Evolutionary conservation across 2,329 filamentous ascomycete genomes (phyloP).

Genomic region (Scedosporium aurantiacum): DNA sequence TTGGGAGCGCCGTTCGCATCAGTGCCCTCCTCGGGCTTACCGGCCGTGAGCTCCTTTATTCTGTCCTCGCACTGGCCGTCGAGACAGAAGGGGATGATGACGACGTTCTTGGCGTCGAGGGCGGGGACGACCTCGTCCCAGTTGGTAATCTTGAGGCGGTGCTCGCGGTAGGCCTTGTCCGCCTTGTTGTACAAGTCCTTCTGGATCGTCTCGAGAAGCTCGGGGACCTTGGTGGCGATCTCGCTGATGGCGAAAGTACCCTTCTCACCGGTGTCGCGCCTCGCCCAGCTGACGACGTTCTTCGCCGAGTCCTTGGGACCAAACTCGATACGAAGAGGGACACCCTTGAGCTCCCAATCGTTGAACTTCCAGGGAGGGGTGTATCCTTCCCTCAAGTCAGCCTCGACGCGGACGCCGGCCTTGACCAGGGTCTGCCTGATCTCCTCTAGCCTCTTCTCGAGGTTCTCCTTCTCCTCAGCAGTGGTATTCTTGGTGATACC

Average conservation of each 20-base stretch:
- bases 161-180: slow-evolving; percentile 63
- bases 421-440: slow-evolving; percentile 59
- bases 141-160: slow-evolving; percentile 69
- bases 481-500: slow-evolving; percentile 83
- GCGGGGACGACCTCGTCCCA: slow-evolving; percentile 90
- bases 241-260: slow-evolving; percentile 65
- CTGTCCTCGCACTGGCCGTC: slow-evolving; percentile 77
- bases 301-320: slow-evolving; percentile 89
- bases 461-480: slow-evolving; percentile 64
- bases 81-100: slow-evolving; percentile 83
- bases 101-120: slow-evolving; percentile 84
- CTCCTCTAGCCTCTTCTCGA: slow-evolving; percentile 64
- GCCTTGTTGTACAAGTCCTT: slow-evolving; percentile 68
- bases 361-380: slow-evolving; percentile 97
- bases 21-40: slow-evolving; percentile 49
- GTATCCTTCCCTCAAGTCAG: slow-evolving; percentile 83
- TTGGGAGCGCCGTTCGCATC: slow-evolving; percentile 37
- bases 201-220: slow-evolving; percentile 83
- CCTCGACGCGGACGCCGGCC: slow-evolving; percentile 65
- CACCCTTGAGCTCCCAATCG: slow-evolving; percentile 95
- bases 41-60: slow-evolving; percentile 85
- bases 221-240: slow-evolving; percentile 61
- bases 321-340: slow-evolving; percentile 88
- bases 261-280: slow-evolving; percentile 82
- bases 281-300: slow-evolving; percentile 71